phyloP scores from a whole-genome alignment of 345 rosid genomes.

The Populus alba region DNA sequence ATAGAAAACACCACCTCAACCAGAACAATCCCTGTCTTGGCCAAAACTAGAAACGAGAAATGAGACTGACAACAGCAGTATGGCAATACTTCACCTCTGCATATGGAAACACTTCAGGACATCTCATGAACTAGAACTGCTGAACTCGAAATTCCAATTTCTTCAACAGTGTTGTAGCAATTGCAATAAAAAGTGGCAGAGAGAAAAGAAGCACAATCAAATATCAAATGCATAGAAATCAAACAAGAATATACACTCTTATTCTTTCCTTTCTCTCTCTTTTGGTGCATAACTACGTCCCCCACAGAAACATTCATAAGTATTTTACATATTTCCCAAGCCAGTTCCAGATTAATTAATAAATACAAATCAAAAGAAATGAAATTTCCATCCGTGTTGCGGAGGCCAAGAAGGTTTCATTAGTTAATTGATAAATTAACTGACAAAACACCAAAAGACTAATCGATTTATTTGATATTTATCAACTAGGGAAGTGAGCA shows the following conservation, averaged over 20 bases:
- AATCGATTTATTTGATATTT: neutral
- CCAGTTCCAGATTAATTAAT: neutral
- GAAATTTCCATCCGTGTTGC: neutral
- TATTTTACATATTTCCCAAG: neutral
- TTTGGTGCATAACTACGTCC: neutral
- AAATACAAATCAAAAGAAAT: neutral
- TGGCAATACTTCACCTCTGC: no score
- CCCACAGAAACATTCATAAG: neutral
- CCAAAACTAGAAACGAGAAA: no score
- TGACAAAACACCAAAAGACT: neutral
- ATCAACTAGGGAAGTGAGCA: neutral
- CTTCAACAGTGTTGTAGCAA: no score
- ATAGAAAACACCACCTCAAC: no score
- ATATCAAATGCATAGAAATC: neutral
- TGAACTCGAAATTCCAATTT: no score
- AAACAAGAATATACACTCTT: neutral
- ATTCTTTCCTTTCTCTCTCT: neutral
- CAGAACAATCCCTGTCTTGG: no score
- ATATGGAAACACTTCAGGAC: no score
- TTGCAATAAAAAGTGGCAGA: no score
- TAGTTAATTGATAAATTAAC: neutral
- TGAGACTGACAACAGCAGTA: no score
- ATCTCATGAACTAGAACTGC: no score
- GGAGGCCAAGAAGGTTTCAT: neutral
- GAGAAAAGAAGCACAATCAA: no score